Base-by-base conservation (phyloP, 1,284 basidiomycete genomes). In the Microstroma glucosiphilum region DNA sequence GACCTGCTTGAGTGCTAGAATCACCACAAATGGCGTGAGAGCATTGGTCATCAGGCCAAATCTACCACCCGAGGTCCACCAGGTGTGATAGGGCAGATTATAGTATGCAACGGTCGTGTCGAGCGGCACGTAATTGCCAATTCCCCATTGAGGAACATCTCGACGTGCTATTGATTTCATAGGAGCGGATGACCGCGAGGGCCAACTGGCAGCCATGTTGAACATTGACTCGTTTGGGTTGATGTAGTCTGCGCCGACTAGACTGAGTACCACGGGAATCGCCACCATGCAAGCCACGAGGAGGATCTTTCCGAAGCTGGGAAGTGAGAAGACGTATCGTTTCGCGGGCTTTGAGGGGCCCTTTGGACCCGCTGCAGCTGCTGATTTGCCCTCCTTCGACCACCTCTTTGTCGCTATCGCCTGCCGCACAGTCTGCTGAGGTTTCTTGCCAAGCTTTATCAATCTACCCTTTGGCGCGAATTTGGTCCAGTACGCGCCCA, bases 11-110 rank as follows among this genome's bases (percentile, higher is more conserved):
- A 92, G 83, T 2, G 87, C 89, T 62, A 91, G 84, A 11, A 91
- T 82, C 60, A 92, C 82, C 60, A 86, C 86, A 17, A 92, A 83
- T 0, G 90, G 90, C 37, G 89, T 82, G 37, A 92, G 82, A 1
- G 89, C 86, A 72, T 90, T 91, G 1, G 88, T 86, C 61, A 91
- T 87, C 64, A 88, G 82, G 0, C 90, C 90, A 9, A 86, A 85
- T 23, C 90, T 83, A 37, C 85, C 85, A 17, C 87, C 88, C 0
- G 86, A 82, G 0, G 89, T 88, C 90, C 90, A 92, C 81, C 86
- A 86, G 2, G 87, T 84, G 77, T 89, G 90, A 58, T 80, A 78
- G 69, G 72, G 92, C 86, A 58, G 85, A 85, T 79, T 87, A 85
- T 68, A 84, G 81, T 1, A 86, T 83, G 72, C 75, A 56, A 58